A percentile compares a stretch with the other conserved stretches of the same genome.
Evolutionary conservation across 2,329 filamentous ascomycete species (phyloP).

Genomic region (Ustilaginoidea virens): DNA sequence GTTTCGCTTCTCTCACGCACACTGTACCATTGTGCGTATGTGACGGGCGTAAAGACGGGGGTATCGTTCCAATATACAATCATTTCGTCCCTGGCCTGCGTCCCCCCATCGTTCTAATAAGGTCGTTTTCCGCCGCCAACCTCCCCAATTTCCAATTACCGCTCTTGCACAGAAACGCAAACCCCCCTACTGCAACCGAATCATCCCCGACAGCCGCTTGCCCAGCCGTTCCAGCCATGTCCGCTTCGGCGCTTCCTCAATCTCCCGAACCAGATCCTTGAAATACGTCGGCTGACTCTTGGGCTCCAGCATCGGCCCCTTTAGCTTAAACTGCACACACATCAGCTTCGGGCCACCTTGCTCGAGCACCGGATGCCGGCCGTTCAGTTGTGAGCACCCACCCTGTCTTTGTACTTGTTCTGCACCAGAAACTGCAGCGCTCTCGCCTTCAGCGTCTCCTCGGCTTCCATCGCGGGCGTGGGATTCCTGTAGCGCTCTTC

Average conservation of each 20-base stretch:
- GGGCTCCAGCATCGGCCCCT: conserved; percentile 37
- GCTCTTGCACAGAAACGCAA: too few relatives aligned
- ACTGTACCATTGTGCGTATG: too few relatives aligned
- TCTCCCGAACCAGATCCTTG: conserved; percentile 41
- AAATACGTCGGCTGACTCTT: conserved; percentile 51
- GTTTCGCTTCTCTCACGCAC: too few relatives aligned
- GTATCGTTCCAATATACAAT: too few relatives aligned
- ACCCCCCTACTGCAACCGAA: conserved; percentile 43
- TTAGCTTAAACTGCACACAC: conserved; percentile 20
- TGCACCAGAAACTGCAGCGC: conserved; percentile 43
- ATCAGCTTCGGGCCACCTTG: neutral
- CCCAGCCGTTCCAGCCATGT: conserved; percentile 34
- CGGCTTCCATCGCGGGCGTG: conserved; percentile 23
- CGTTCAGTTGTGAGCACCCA: too few relatives aligned
- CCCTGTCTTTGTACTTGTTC: conserved; percentile 42
- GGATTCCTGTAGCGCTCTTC: conserved; percentile 18
- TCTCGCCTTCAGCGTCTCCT: conserved; percentile 41
- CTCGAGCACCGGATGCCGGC: neutral
- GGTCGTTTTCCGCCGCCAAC: too few relatives aligned
- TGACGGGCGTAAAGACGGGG: too few relatives aligned
- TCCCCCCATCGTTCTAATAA: too few relatives aligned
- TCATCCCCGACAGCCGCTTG: conserved; percentile 42
- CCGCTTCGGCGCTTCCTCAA: conserved; percentile 45
- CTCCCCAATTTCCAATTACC: too few relatives aligned
- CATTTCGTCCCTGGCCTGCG: too few relatives aligned